Percentiles rank a stretch among this genome's conserved stretches.
Conservation (phyloP, 768 basidiomycete species). For the Tricholoma flavovirens region DNA sequence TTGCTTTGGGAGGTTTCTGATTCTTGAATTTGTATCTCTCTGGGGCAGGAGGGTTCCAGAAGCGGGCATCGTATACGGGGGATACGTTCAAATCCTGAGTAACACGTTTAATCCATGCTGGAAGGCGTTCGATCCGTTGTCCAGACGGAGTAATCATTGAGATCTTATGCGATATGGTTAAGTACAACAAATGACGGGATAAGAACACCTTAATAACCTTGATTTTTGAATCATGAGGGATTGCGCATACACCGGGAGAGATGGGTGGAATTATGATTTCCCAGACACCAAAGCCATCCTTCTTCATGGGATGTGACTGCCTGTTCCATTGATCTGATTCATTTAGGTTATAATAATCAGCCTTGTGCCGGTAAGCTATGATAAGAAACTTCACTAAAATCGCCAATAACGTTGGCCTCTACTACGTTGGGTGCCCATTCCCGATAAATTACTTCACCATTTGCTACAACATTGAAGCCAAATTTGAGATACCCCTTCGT, state of each 20-base stretch:
- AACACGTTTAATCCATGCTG: conserved; percentile 92
- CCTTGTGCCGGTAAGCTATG: not conserved
- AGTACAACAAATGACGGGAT: conserved; percentile 1
- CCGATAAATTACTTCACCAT: conserved; percentile 73
- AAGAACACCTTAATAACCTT: conserved; percentile 51
- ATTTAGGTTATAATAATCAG: conserved; percentile 1
- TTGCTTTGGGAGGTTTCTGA: conserved; percentile 58
- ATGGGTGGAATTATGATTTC: conserved; percentile 71
- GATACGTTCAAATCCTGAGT: conserved; percentile 90
- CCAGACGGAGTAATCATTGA: conserved; percentile 83
- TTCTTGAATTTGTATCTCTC: conserved; percentile 82
- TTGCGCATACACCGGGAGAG: conserved; percentile 65
- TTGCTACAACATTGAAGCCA: conserved; percentile 67
- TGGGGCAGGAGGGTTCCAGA: conserved; percentile 88
- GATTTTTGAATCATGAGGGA: conserved; percentile 92
- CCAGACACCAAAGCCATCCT: conserved; percentile 84
- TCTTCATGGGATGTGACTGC: conserved; percentile 78
- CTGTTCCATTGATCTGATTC: conserved; percentile 81
- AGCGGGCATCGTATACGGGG: conserved; percentile 92
- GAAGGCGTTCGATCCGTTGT: conserved; percentile 83
- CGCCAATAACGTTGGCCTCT: conserved; percentile 84
- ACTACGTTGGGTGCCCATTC: conserved; percentile 95
- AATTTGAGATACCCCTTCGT: conserved; percentile 74
- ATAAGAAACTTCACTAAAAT: conserved; percentile 75
- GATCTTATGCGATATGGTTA: conserved; percentile 48